phyloP scores from a whole-genome alignment of 352 stramenopile species.

The Lagenidium sp. region DNA sequence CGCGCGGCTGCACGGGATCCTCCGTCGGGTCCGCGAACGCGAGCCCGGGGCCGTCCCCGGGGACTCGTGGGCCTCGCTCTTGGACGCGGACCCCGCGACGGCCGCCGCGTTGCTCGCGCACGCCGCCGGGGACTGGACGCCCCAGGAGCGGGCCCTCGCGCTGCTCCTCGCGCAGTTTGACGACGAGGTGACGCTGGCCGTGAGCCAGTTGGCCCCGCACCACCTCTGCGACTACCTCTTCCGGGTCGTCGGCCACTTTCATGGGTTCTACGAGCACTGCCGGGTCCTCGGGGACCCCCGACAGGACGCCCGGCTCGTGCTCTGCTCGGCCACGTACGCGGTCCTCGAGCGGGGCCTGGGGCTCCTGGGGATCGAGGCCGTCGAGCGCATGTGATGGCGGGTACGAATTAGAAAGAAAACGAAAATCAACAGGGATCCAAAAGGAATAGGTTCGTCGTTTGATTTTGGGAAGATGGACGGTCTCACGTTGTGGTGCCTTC shows the following conservation, averaged over 20 bases:
- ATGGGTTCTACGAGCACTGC: constrained; percentile 78
- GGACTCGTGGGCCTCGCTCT: constrained; percentile 15
- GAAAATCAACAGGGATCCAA: no score
- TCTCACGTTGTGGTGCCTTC: no score
- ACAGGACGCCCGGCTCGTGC: constrained; percentile 54
- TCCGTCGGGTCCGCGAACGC: constrained; percentile 39
- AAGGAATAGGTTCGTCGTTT: no score
- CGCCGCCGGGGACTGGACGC: constrained; percentile 49
- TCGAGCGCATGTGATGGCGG: constrained; percentile 83
- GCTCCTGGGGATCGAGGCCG: constrained; percentile 53
- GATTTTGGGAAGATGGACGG: no score
- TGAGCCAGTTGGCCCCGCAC: constrained; percentile 60
- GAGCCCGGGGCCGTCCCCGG: constrained; percentile 9
- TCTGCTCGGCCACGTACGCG: constrained; percentile 67
- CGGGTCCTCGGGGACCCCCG: constrained; percentile 54
- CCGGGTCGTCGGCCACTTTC: constrained; percentile 66
- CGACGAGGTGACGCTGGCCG: constrained; percentile 46
- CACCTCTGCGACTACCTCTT: constrained; percentile 81
- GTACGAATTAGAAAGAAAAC: no score
- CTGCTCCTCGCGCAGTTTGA: constrained; percentile 73
- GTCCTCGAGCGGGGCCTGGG: constrained; percentile 56
- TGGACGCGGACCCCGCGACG: constrained; percentile 16
- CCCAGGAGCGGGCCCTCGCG: constrained; percentile 55
- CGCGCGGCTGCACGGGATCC: constrained; percentile 61
- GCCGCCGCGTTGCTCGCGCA: constrained; percentile 27